phyloP scores from a whole-genome alignment of 805 yeast genomes.

The Nakazawaea pomicola region DNA sequence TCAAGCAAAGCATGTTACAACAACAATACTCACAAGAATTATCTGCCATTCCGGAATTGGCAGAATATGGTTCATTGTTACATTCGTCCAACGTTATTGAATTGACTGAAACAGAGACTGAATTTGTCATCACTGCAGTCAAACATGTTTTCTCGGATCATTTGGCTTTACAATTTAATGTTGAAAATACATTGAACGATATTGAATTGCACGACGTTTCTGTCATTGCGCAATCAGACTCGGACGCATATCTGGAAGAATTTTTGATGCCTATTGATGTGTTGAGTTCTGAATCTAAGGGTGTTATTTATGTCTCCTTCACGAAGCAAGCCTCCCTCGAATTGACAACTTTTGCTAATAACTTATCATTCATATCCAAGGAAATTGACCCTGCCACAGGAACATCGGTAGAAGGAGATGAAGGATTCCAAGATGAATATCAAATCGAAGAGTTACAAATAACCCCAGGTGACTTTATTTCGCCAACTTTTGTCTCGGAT shows the following conservation, averaged over 20 bases:
- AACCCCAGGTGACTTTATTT: constrained; percentile 74
- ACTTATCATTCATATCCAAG: constrained; percentile 67
- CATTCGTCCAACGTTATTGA: constrained; percentile 62
- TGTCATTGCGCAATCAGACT: constrained; percentile 63
- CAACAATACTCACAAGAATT: constrained; percentile 71
- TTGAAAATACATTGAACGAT: constrained; percentile 80
- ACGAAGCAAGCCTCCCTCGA: constrained; percentile 41
- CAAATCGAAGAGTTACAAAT: constrained; percentile 78
- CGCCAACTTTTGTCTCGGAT: constrained; percentile 73
- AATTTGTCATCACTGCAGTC: constrained; percentile 79
- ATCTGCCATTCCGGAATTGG: constrained; percentile 65
- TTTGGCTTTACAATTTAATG: constrained; percentile 74
- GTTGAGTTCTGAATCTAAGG: constrained; percentile 66
- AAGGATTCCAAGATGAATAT: constrained; percentile 91
- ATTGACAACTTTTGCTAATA: constrained; percentile 50
- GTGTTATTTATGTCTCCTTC: constrained; percentile 75
- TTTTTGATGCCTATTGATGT: constrained; percentile 70
- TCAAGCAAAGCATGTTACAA: constrained; percentile 34
- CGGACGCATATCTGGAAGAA: constrained; percentile 54
- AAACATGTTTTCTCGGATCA: constrained; percentile 78
- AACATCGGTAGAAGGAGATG: constrained; percentile 61
- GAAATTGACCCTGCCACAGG: constrained; percentile 75
- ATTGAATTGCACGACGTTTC: constrained; percentile 73
- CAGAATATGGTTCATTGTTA: constrained; percentile 66
- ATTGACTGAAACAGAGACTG: constrained; percentile 89